phyloP scores from a whole-genome alignment of 2,329 filamentous ascomycete genomes.

The Parafenestella ontariensis region DNA sequence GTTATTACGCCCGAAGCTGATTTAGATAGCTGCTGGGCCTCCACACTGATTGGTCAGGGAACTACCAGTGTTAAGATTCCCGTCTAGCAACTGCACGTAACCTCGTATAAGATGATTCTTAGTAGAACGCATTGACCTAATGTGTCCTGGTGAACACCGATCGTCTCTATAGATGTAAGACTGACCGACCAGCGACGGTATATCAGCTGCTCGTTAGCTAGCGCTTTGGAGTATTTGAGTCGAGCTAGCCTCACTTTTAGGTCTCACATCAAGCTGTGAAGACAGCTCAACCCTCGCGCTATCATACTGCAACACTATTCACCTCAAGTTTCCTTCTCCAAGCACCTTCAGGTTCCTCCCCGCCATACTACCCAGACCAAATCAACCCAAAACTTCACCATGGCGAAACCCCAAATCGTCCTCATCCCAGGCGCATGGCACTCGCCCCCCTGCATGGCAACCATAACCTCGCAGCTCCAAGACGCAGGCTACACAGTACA shows the following conservation, averaged over 20 bases:
- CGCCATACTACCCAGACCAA: no score
- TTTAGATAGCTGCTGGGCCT: no score
- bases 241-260: not conserved
- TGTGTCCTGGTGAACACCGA: not conserved
- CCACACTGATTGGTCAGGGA: no score
- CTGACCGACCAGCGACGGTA: not conserved
- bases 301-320: no score
- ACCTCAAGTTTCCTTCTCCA: no score
- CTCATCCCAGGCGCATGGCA: conserved; percentile 51
- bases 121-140: not conserved
- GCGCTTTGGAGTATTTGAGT: not conserved
- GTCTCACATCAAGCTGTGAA: not conserved
- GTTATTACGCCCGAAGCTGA: no score
- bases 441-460: conserved; percentile 34
- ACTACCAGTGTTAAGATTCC: no score
- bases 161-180: not conserved
- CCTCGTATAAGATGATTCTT: not conserved
- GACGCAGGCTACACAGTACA: conserved; percentile 39
- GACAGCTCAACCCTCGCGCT: not conserved
- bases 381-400: not conserved
- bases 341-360: no score
- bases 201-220: not conserved
- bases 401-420: conserved; percentile 45
- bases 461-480: conserved; percentile 37
- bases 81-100: no score